Conservation (phyloP, 352 stramenopile species). For the Phytophthora tentaculata region DNA sequence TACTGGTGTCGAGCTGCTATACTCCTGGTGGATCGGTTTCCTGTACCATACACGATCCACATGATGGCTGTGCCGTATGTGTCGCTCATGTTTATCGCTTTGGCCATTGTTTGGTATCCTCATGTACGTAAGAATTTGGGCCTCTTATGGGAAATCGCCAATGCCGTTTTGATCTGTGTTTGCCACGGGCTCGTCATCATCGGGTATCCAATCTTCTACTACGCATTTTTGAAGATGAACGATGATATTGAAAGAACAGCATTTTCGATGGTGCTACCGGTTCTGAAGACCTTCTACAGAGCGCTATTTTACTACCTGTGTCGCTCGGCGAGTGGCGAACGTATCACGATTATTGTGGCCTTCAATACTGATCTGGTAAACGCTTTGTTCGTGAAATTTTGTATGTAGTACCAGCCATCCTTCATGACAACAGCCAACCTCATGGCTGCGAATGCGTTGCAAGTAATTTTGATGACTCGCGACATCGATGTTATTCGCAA, state of each 20-base stretch:
- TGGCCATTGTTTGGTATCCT: slow-evolving; percentile 23
- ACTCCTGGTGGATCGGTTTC: slow-evolving; percentile 26
- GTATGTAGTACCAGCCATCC: slow-evolving; percentile 37
- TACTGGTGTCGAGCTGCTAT: slow-evolving; percentile 13
- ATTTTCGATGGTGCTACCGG: slow-evolving; percentile 8
- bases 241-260: slow-evolving; percentile 1
- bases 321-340: slow-evolving; percentile 22
- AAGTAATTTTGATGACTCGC: slow-evolving; percentile 5
- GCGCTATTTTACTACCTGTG: slow-evolving; percentile 24
- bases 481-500: slow-evolving; percentile 21
- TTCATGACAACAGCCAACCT: slow-evolving; percentile 2
- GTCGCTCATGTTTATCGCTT: slow-evolving; percentile 18
- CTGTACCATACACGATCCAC: slow-evolving; percentile 23
- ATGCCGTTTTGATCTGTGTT: slow-evolving; percentile 21
- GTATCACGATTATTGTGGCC: slow-evolving; percentile 31
- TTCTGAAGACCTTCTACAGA: slow-evolving; percentile 13
- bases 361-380: slow-evolving; percentile 43
- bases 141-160: slow-evolving; percentile 9
- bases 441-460: slow-evolving; percentile 6
- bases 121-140: slow-evolving; percentile 3
- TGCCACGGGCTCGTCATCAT: slow-evolving; percentile 19
- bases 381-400: slow-evolving; percentile 38
- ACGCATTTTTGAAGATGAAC: slow-evolving; percentile 12
- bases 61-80: slow-evolving; percentile 29
- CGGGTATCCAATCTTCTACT: slow-evolving; percentile 34